A percentile compares a stretch with the other conserved stretches of the same genome.
These are phyloP conservation scores for Mucor irregularis DNA, from an alignment of 371 early-diverging fungal species.

Conservation along the genomic window DNA sequence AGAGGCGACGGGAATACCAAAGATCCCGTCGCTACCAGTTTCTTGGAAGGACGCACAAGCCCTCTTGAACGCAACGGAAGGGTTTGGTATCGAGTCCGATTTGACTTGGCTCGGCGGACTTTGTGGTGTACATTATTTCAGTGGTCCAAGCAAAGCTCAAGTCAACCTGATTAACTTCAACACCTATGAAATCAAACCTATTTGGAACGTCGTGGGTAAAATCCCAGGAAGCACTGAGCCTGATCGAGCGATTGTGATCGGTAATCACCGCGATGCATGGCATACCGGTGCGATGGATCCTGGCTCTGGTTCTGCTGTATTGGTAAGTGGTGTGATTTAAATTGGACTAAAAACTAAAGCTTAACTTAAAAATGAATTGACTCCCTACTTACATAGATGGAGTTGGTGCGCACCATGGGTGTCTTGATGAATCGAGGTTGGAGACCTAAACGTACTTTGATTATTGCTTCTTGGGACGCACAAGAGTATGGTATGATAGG, in stretches of 20 bases:
- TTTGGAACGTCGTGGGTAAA: constrained; percentile 66
- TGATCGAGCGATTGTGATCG: constrained; percentile 58
- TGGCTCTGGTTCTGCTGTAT: constrained; percentile 59
- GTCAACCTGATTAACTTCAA: constrained; percentile 56
- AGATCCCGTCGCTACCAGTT: constrained; percentile 69
- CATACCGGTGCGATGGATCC: constrained; percentile 65
- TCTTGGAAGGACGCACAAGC: constrained; percentile 65
- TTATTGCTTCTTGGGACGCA: constrained; percentile 73
- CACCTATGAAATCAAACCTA: constrained; percentile 53
- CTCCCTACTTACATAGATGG: constrained; percentile 35
- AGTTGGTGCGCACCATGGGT: constrained; percentile 58
- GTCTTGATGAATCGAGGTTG: constrained; percentile 57
- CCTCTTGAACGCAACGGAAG: constrained; percentile 49
- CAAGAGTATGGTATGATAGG: constrained; percentile 67
- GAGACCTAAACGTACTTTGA: constrained; percentile 66
- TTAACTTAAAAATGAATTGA: not conserved
- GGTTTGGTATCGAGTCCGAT: constrained; percentile 36
- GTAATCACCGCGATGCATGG: constrained; percentile 72
- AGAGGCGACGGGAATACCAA: constrained; percentile 38
- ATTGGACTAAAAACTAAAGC: no score
- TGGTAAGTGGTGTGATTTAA: no score
- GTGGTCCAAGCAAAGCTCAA: constrained; percentile 53
- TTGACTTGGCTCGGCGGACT: constrained; percentile 42
- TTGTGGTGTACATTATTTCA: constrained; percentile 44
- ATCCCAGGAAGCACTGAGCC: constrained; percentile 61